Base-by-base conservation (phyloP, 2,329 filamentous ascomycete genomes). In the Neopestalotiopsis sp. region DNA sequence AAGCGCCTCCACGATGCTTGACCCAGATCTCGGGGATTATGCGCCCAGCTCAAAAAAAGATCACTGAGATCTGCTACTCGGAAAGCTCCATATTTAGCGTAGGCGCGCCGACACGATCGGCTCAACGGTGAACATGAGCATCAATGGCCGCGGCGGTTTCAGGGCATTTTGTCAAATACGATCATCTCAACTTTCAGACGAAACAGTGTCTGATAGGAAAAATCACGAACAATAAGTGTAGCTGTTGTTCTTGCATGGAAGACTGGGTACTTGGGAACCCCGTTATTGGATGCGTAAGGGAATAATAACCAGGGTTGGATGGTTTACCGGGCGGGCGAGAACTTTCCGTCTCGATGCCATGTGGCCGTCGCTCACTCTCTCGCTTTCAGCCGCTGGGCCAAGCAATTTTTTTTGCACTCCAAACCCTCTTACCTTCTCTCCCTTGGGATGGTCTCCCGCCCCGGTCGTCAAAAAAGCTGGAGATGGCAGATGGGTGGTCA, bases 301-400 rank as follows among this genome's bases (percentile, higher is more conserved):
- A 38, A 40, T 5, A 30, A 14, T 34, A n/a, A 20, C 45, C 45
- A 52, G 45, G 45, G 45, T 52, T n/a, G 45, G 45, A n/a, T n/a
- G 9, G 20, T 52, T 38, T 38, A 38, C 34, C 34, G 34, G 34
- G 34, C 45, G 45, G 45, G 45, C 45, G 17, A 20, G 20, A 52
- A 52, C 17, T 52, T 52, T 52, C 45, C 45, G 17, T 52, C 45
- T 24, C 45, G 17, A 52, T 52, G 45, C 45, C 45, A 52, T 52
- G 45, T 52, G 45, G 45, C 45, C 45, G 45, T 20, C 45, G 45
- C 45, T 52, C 45, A 17, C n/a, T 40, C 32, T 62, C 59, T 62
- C 28, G 32, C 32, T 62, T 62, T 62, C 59, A 62, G 59, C 59
- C 59, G 30, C 59, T 34, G 32, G n/a, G 34, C 34, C 59, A 62